phyloP scores from a whole-genome alignment of 169 alveolate genomes.

The Besnoitia besnoiti region DNA sequence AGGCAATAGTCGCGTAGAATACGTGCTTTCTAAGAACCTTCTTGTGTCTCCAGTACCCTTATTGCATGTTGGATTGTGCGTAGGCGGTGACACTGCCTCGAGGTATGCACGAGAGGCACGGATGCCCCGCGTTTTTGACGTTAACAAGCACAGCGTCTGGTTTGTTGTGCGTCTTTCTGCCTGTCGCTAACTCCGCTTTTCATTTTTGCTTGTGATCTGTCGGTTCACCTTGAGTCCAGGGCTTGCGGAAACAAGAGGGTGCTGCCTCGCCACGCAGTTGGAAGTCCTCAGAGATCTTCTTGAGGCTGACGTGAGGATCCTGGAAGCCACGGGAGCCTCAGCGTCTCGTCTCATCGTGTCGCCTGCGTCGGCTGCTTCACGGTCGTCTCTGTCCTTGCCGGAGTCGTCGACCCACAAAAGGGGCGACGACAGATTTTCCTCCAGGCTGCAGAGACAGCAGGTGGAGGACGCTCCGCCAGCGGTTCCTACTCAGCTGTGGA shows the following conservation, averaged over 20 bases:
- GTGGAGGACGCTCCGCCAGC: conserved; percentile 23
- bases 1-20: too few relatives aligned
- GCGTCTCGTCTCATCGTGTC: background rate
- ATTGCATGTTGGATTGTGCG: too few relatives aligned
- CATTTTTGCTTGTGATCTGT: background rate
- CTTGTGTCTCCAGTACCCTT: too few relatives aligned
- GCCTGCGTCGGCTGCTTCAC: background rate
- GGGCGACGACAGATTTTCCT: too few relatives aligned
- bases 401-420: background rate
- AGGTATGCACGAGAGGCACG: too few relatives aligned
- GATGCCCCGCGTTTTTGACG: too few relatives aligned
- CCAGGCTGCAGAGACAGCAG: too few relatives aligned
- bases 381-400: background rate
- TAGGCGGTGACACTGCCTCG: too few relatives aligned
- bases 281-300: conserved; percentile 62
- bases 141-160: background rate
- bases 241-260: conserved; percentile 46
- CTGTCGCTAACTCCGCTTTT: background rate
- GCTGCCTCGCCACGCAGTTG: conserved; percentile 63
- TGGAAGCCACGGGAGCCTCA: conserved; percentile 52
- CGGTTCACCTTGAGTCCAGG: background rate
- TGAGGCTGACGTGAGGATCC: conserved; percentile 25
- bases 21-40: too few relatives aligned
- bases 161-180: background rate
- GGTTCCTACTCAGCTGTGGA: conserved; percentile 55